Evolutionary conservation across 768 basidiomycete genomes (phyloP).

Genomic region (Podaxis sp.): DNA sequence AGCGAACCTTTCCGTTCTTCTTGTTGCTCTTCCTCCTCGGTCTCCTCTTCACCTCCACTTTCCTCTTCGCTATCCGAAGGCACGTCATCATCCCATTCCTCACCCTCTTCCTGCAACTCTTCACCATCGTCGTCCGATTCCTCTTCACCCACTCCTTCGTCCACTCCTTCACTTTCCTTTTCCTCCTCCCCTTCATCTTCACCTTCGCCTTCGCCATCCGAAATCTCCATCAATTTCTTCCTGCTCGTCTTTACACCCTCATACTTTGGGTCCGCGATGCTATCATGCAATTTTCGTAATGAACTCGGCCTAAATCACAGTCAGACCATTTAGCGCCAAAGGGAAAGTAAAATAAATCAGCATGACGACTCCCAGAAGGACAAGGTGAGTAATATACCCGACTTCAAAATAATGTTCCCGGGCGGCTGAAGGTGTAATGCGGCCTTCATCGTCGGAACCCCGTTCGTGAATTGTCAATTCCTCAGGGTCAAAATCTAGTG

Average conservation of each 20-base stretch:
- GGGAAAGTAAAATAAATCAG: neutral
- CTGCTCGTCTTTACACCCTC: conserved; percentile 65
- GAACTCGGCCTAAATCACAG: conserved; percentile 55
- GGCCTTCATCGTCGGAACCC: conserved; percentile 40
- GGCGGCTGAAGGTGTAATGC: conserved; percentile 31
- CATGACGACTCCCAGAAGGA: neutral
- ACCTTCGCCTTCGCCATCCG: conserved; percentile 29
- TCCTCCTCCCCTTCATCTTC: conserved; percentile 22
- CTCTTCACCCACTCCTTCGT: conserved; percentile 28
- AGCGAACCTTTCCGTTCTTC: conserved; percentile 3
- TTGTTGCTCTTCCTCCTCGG: conserved; percentile 13
- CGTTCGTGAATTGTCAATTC: conserved; percentile 51
- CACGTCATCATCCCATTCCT: neutral
- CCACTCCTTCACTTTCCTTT: conserved; percentile 22
- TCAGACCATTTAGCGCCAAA: neutral
- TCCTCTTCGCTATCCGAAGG: conserved; percentile 22
- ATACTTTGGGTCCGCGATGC: conserved; percentile 77
- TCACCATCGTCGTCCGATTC: conserved; percentile 13
- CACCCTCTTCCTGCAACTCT: too few relatives aligned
- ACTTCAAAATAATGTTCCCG: conserved; percentile 86
- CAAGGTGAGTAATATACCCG: conserved; percentile 49
- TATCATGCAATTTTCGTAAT: conserved; percentile 63
- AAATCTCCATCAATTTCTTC: conserved; percentile 49
- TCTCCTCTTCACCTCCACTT: conserved; percentile 18
- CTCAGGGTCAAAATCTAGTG: conserved; percentile 73